These are phyloP conservation scores for Penicillium diatomitis DNA, from an alignment of 495 filamentous ascomycete genomes.

Conservation along the genomic window DNA sequence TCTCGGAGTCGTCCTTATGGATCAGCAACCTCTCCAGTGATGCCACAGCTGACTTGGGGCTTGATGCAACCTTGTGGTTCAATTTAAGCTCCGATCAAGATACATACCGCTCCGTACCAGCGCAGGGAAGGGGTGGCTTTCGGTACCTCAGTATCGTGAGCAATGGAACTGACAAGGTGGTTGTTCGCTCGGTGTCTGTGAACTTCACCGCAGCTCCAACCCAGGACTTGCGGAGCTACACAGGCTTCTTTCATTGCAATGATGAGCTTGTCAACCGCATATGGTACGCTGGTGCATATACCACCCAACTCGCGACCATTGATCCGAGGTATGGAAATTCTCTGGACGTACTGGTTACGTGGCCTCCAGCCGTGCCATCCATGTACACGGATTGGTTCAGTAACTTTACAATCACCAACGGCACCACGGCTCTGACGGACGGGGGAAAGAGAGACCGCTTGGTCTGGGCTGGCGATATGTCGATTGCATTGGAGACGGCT, in stretches of 20 bases:
- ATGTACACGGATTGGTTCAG: slow-evolving; percentile 9
- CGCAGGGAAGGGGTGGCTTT: slow-evolving; percentile 34
- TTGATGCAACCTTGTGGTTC: slow-evolving; percentile 35
- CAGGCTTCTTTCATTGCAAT: slow-evolving; percentile 49
- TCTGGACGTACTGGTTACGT: slow-evolving; percentile 28
- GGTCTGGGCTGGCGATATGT: slow-evolving; percentile 52
- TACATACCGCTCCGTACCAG: slow-evolving; percentile 19
- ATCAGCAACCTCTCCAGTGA: slow-evolving; percentile 32
- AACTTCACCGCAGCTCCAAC: slow-evolving; percentile 31
- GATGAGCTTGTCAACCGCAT: slow-evolving; percentile 49
- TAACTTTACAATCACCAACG: slow-evolving; percentile 34
- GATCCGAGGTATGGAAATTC: slow-evolving; percentile 40
- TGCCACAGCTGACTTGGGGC: slow-evolving; percentile 31
- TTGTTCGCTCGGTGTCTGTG: slow-evolving; percentile 9
- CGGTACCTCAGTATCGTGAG: slow-evolving; percentile 32
- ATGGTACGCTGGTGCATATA: slow-evolving; percentile 59
- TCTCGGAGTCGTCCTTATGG: slow-evolving; percentile 34
- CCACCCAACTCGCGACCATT: slow-evolving; percentile 47
- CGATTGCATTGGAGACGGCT: slow-evolving; percentile 41
- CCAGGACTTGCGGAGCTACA: slow-evolving; percentile 45
- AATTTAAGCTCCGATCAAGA: slow-evolving; percentile 15
- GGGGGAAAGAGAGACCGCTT: slow-evolving; percentile 48
- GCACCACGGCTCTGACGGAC: slow-evolving; percentile 41
- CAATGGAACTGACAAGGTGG: slow-evolving; percentile 13
- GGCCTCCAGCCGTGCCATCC: slow-evolving; percentile 8